Evolutionary conservation across 2,329 filamentous ascomycete species (phyloP), one percentile per base, ranked within the genome.

Genomic region (Fusarium sp.): DNA sequence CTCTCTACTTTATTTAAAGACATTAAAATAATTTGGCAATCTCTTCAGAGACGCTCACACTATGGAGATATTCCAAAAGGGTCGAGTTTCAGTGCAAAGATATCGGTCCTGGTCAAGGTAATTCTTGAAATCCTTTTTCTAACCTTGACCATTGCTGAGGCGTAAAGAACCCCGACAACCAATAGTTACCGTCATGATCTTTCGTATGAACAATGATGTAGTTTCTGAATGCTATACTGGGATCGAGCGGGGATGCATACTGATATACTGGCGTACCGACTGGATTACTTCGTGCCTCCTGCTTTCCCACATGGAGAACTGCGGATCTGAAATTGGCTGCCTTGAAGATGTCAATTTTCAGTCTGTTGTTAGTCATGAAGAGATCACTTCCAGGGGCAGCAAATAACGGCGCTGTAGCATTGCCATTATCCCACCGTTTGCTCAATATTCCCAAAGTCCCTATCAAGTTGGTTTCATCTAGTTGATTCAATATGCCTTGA

Each of bases 201-300:
- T 5, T 9, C 3, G 29, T 40, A 0, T 58, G 41, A 11, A 58
- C 15, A 0, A 36, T 42, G 0, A 37, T 15, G 3, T 42, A 31
- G 5, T 25, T 37, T 7, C 35, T 42, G 14, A 41, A 17, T 0
- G 31, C 11, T 1, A 3, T 36, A 0, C 17, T 13, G 5, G 36
- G 10, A 13, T 42, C 36, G 1, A 59, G 10, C 0, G 42, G 17
- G 3, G 41, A 45, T 17, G 20, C 49, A 46, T 56, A 45, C 6
- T 46, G 55, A 27, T 39, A 23, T 1, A 36, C 17, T 3, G 29
- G 23, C 1, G 17, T 37, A 1, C 37, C 31, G 2, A 41, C 1
- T 1, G 2, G 35, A 13, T 6, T 53, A 3, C 15, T 42, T 3
- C 31, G 17, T 5, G 11, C 10, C 14, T 17, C 4, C 4, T 21